phyloP scores from a whole-genome alignment of 345 rosid species.

The Syzygium aromaticum region DNA sequence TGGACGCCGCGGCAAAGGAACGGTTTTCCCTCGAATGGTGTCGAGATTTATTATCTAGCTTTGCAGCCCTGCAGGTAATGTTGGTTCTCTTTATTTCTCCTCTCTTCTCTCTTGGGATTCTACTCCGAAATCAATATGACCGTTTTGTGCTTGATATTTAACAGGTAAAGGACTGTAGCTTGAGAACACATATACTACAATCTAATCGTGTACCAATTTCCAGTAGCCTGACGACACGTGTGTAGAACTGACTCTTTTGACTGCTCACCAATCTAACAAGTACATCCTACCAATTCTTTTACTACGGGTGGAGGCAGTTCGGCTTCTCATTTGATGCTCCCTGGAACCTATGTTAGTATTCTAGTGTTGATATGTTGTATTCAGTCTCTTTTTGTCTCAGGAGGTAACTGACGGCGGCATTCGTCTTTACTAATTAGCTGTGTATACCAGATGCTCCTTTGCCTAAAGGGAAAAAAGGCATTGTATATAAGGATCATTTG shows the following conservation, averaged over 20 bases:
- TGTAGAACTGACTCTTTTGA: slow-evolving; percentile 67
- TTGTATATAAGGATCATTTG: not conserved
- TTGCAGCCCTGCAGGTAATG: slow-evolving; percentile 74
- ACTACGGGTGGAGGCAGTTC: slow-evolving; percentile 21
- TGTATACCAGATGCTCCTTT: not conserved
- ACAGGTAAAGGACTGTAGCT: slow-evolving; percentile 77
- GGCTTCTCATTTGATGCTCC: not conserved
- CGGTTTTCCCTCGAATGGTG: slow-evolving; percentile 49
- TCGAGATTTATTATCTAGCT: slow-evolving; percentile 53
- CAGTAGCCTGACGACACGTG: slow-evolving; percentile 55
- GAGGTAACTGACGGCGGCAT: not conserved
- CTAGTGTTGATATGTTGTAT: not conserved
- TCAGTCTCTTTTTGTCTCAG: not conserved
- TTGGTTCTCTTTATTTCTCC: not conserved
- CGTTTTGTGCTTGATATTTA: not conserved
- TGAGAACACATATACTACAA: slow-evolving; percentile 79
- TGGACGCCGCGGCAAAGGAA: slow-evolving; percentile 55
- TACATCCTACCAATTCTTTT: slow-evolving; percentile 38
- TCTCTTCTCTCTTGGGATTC: not conserved
- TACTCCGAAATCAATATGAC: not conserved
- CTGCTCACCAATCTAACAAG: slow-evolving; percentile 39
- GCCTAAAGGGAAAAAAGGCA: not conserved
- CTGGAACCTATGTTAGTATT: not conserved
- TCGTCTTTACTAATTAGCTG: not conserved
- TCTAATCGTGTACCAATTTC: slow-evolving; percentile 37